These are phyloP conservation scores for Phytopythium sindhum DNA, from an alignment of 352 stramenopile species.

Conservation along the genomic window DNA sequence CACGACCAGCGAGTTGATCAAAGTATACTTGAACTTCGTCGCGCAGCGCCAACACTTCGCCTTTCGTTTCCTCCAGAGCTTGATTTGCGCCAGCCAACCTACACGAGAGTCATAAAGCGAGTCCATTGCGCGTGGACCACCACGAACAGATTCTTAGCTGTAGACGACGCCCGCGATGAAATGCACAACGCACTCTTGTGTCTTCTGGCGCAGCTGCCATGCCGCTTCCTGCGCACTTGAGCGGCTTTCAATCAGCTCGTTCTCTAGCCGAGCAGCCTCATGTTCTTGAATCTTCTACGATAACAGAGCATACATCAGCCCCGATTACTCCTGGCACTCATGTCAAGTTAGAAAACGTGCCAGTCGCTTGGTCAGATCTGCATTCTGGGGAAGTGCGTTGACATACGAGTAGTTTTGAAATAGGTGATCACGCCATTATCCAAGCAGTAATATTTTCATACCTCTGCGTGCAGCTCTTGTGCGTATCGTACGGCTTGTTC, in stretches of 20 bases:
- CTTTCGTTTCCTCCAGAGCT: slow-evolving; percentile 33
- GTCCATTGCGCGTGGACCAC: background rate
- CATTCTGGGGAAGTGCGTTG: slow-evolving; percentile 14
- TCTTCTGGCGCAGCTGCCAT: slow-evolving; percentile 31
- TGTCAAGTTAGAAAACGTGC: slow-evolving; percentile 7
- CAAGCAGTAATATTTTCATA: slow-evolving; percentile 10
- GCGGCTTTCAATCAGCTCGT: slow-evolving; percentile 31
- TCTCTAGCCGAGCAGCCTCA: slow-evolving; percentile 28
- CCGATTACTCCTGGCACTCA: background rate
- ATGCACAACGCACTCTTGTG: slow-evolving; percentile 29
- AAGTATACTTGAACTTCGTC: slow-evolving; percentile 44
- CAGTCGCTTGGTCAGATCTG: slow-evolving; percentile 19
- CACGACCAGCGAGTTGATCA: background rate
- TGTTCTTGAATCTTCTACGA: slow-evolving; percentile 25
- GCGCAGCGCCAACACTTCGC: slow-evolving; percentile 37
- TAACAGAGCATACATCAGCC: background rate
- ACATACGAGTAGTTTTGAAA: background rate
- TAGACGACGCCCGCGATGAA: background rate
- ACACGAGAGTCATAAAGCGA: background rate
- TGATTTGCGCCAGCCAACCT: slow-evolving; percentile 29
- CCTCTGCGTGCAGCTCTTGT: slow-evolving; percentile 24
- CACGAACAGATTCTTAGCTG: background rate
- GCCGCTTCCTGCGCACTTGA: slow-evolving; percentile 26
- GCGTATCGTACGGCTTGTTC: slow-evolving; percentile 19
- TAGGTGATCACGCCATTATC: background rate